phyloP scores from a whole-genome alignment of 2,329 filamentous ascomycete species.

The Xylaria sp. region DNA sequence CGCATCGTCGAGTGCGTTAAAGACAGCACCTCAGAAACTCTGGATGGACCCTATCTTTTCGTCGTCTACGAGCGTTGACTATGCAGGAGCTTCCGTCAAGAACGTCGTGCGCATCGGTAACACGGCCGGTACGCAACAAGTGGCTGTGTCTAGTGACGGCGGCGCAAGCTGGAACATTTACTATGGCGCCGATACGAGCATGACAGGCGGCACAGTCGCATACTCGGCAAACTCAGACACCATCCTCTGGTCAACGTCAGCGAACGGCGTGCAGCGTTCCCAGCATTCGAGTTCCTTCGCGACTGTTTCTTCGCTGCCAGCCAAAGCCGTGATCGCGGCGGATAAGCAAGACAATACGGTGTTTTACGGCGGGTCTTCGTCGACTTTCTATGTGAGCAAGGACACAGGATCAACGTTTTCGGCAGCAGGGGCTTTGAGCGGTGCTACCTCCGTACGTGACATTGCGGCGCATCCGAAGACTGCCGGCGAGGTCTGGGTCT shows the following conservation, averaged over 20 bases:
- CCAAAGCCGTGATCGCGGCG: slow-evolving; percentile 55
- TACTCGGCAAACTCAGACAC: slow-evolving; percentile 58
- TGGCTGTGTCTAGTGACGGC: slow-evolving; percentile 56
- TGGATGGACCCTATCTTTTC: slow-evolving; percentile 57
- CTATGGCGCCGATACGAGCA: slow-evolving; percentile 51
- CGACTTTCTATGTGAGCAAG: slow-evolving; percentile 57
- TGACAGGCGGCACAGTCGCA: slow-evolving; percentile 53
- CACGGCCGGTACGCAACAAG: slow-evolving; percentile 48
- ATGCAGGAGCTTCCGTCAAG: slow-evolving; percentile 51
- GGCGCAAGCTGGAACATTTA: slow-evolving; percentile 56
- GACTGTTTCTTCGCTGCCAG: slow-evolving; percentile 51
- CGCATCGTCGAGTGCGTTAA: slow-evolving; percentile 44
- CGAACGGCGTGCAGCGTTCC: slow-evolving; percentile 50
- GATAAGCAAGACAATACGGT: slow-evolving; percentile 59
- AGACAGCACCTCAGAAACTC: slow-evolving; percentile 48
- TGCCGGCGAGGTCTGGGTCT: slow-evolving; percentile 65
- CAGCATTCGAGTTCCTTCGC: slow-evolving; percentile 50
- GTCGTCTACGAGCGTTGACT: slow-evolving; percentile 53
- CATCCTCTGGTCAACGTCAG: slow-evolving; percentile 53
- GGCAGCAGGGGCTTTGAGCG: slow-evolving; percentile 45
- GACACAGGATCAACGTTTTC: slow-evolving; percentile 54
- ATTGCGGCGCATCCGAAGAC: slow-evolving; percentile 61
- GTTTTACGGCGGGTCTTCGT: slow-evolving; percentile 57
- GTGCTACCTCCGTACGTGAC: slow-evolving; percentile 56
- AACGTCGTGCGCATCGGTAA: slow-evolving; percentile 59